Conservation (phyloP, 306 rosid species). For the Malus asiatica region DNA sequence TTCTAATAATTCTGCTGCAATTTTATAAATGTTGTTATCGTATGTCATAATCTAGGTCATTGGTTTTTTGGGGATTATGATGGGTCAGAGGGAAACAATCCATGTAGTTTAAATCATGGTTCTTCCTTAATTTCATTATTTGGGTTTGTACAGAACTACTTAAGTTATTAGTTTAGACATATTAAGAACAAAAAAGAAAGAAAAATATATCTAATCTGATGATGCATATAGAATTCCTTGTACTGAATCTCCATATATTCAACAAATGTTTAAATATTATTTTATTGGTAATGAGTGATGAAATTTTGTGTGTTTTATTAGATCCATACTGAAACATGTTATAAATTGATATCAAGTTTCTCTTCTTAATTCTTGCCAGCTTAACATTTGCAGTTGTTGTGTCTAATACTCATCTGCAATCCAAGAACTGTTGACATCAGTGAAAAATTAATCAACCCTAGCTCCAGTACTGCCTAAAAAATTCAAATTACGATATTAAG, state of each 20-base stretch:
- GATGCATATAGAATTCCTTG: neutral
- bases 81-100: conserved; percentile 12
- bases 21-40: neutral
- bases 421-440: neutral
- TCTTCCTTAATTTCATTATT: conserved; percentile 7
- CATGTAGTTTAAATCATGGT: conserved; percentile 15
- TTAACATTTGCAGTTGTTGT: neutral
- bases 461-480: too few species aligned
- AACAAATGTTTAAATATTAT: neutral
- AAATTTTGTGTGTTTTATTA: neutral
- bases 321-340: neutral
- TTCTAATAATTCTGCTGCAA: conserved; percentile 12
- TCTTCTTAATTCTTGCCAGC: neutral
- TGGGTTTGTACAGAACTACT: neutral
- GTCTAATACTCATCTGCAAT: too few species aligned
- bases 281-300: neutral
- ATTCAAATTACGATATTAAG: too few species aligned
- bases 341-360: neutral
- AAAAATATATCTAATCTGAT: too few species aligned
- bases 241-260: neutral
- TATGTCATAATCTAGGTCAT: neutral
- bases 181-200: neutral
- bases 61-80: conserved; percentile 15
- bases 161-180: neutral
- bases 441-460: too few species aligned